phyloP scores from a whole-genome alignment of 2,329 filamentous ascomycete species.

The Leptographium procerum region DNA sequence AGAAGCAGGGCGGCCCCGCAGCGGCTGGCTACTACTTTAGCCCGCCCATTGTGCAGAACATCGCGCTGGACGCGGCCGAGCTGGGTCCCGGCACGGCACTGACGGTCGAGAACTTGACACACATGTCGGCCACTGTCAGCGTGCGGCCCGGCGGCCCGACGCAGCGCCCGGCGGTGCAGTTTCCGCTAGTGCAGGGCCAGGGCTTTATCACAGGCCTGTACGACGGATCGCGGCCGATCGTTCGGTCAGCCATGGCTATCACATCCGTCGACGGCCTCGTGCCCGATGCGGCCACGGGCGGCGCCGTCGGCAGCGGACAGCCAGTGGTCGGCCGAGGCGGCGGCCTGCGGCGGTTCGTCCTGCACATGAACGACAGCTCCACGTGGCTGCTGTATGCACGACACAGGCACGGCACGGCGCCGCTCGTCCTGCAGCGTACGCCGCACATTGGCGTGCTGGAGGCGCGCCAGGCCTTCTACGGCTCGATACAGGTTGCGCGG shows the following conservation, averaged over 20 bases:
- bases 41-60: conserved; percentile 68
- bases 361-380: conserved; percentile 59
- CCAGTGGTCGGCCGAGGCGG: background rate
- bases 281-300: conserved; percentile 34
- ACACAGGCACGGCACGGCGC: conserved; percentile 38
- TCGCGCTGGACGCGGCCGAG: conserved; percentile 70
- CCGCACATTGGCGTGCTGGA: conserved; percentile 51
- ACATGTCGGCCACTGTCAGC: conserved; percentile 55
- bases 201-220: conserved; percentile 74
- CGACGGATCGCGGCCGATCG: conserved; percentile 53
- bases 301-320: background rate
- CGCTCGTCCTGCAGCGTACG: conserved; percentile 55
- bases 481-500: conserved; percentile 75
- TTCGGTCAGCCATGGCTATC: conserved; percentile 49
- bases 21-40: conserved; percentile 66
- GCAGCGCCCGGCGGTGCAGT: conserved; percentile 48
- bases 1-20: conserved; percentile 27
- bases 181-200: conserved; percentile 84
- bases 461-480: conserved; percentile 58
- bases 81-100: conserved; percentile 49
- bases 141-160: conserved; percentile 36
- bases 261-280: background rate
- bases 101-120: conserved; percentile 41
- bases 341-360: conserved; percentile 60
- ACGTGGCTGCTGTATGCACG: conserved; percentile 75